Conservation (phyloP, 2,329 filamentous ascomycete genomes). For the Thermochaetoides dissita region DNA sequence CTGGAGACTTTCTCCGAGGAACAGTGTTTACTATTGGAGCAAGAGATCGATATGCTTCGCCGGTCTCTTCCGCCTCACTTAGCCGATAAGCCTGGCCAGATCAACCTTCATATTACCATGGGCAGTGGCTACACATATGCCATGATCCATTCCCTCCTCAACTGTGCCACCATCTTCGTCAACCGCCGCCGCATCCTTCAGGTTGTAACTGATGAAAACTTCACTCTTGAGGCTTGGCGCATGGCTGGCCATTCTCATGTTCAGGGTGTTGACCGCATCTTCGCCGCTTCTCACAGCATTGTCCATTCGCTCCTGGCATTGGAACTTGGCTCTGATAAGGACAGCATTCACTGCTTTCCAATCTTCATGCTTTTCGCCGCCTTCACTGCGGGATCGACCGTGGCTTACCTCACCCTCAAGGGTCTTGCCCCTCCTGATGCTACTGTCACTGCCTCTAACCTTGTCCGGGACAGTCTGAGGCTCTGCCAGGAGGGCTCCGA, state of each 20-base stretch:
- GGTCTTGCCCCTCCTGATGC: conserved; percentile 42
- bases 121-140: conserved; percentile 48
- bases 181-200: conserved; percentile 46
- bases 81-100: conserved; percentile 46
- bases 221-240: conserved; percentile 40
- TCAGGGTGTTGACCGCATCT: conserved; percentile 40
- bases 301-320: conserved; percentile 41
- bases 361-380: conserved; percentile 51
- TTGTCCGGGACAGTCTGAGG: conserved; percentile 44
- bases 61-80: conserved; percentile 44
- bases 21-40: conserved; percentile 35
- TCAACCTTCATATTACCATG: conserved; percentile 50
- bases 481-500: conserved; percentile 46
- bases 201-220: conserved; percentile 37
- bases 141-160: conserved; percentile 47
- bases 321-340: conserved; percentile 43
- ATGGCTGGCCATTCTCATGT: conserved; percentile 33
- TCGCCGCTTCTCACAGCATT: conserved; percentile 45
- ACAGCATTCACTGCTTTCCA: conserved; percentile 44
- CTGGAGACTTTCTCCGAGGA: conserved; percentile 39
- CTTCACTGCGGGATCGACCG: conserved; percentile 46
- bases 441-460: conserved; percentile 41
- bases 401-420: conserved; percentile 49
- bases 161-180: conserved; percentile 47
- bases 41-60: conserved; percentile 41